A percentile compares a stretch with the other conserved stretches of the same genome.
Evolutionary conservation across 495 filamentous ascomycete genomes (phyloP).

Genomic region (Neurospora intermedia): DNA sequence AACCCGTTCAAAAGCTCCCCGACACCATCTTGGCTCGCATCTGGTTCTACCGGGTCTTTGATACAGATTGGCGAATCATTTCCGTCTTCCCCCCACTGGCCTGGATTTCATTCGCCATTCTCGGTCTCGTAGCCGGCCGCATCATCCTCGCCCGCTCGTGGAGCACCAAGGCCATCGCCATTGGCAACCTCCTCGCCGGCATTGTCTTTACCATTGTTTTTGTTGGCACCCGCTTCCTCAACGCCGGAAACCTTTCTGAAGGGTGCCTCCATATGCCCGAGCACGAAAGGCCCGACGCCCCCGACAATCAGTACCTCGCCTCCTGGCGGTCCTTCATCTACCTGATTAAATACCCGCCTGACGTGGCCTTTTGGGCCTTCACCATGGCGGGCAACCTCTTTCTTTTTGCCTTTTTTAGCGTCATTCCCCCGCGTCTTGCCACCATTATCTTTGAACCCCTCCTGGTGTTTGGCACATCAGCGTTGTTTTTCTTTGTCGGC

Average conservation of each 20-base stretch:
- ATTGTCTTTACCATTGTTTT: slow-evolving; percentile 12
- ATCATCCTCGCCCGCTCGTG: slow-evolving; percentile 19
- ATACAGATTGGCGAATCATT: slow-evolving; percentile 1
- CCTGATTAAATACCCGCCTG: slow-evolving; percentile 27
- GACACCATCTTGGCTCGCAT: slow-evolving; percentile 8
- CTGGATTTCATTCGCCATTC: slow-evolving; percentile 25
- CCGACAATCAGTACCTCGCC: slow-evolving; percentile 19
- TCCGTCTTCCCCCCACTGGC: slow-evolving; percentile 25
- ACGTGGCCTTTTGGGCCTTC: slow-evolving; percentile 24
- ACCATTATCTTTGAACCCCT: slow-evolving; percentile 10
- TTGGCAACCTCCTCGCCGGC: slow-evolving; percentile 13
- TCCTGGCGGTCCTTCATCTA: slow-evolving; percentile 24
- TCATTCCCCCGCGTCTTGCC: slow-evolving; percentile 12
- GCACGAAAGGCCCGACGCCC: slow-evolving; percentile 6
- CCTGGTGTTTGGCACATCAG: slow-evolving; percentile 23
- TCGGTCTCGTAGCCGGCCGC: slow-evolving; percentile 27
- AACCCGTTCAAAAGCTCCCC: slow-evolving; percentile 1
- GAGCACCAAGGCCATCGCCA: slow-evolving; percentile 10
- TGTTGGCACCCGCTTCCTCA: slow-evolving; percentile 16
- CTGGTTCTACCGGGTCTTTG: slow-evolving; percentile 17
- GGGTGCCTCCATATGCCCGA: slow-evolving; percentile 23
- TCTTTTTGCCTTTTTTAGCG: slow-evolving; percentile 18
- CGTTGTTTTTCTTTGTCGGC: slow-evolving; percentile 25
- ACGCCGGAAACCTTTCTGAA: slow-evolving; percentile 24
- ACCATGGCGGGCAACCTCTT: slow-evolving; percentile 22